Evolutionary conservation across 179 eudicot species (phyloP), one percentile per base, ranked within the genome.

Genomic region (Beta macrorhiza): DNA sequence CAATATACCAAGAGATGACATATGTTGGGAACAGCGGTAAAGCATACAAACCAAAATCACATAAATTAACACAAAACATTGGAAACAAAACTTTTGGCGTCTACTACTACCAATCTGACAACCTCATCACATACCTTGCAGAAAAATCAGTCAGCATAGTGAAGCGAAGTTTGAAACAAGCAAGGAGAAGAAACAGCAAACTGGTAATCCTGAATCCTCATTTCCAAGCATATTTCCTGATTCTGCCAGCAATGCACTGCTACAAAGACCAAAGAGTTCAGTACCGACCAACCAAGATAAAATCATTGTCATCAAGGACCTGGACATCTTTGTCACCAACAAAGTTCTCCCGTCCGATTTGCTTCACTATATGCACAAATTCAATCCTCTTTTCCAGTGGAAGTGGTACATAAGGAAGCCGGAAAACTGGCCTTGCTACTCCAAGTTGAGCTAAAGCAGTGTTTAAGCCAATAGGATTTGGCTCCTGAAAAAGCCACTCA

Each of bases 371-470:
- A 19, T 79, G 79, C 83, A 90, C 98, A 89, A 93, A 94, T 67
- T 90, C 95, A 12, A 88, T 82, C 85, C 98, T 94, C 87, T 90
- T 89, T 12, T 86, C 85, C 88, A 84, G n/a, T 11, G 95, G 88
- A 78, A 91, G 97, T 37, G 95, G 95, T 16, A 89, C 92, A 79
- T 94, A 94, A 44, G 98, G 97, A n/a, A 93, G 79, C 73, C 98
- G 89, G 63, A 93, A 94, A 65, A 93, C 89, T 0, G 97, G 95
- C 85, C 97, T 90, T 55, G 87, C 91, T 15, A 93, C 98, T 55
- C 97, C 97, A 73, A 94, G 98, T 84, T 93, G 97, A 70, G 95
- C 95, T 56, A 93, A 80, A 58, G 98, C 97, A 0, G 98, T 93
- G 69, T 93, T 93, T 51, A 93, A 77, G 4, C 91, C 95, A 25